Base-by-base conservation (phyloP, 139 green algal species). In the Chlamydomonas asymmetrica region DNA sequence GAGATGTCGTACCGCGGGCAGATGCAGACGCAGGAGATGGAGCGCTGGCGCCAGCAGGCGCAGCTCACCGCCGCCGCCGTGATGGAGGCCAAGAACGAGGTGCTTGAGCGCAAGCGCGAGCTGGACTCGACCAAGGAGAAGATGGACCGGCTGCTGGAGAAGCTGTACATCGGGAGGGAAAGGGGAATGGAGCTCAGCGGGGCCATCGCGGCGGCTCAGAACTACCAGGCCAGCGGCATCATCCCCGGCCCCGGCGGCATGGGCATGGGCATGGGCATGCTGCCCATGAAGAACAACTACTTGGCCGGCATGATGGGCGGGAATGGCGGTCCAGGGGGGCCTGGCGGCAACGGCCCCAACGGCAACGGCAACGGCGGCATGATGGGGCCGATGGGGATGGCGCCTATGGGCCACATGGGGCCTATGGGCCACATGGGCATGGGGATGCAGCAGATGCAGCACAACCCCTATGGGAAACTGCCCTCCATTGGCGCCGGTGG, bases 121-220 rank as follows among this genome's bases (percentile, higher is more conserved):
- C 66, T 94, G 41, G 88, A 92, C 56, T 38, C 41, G n/a, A 93
- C 90, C 57, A 92, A 91, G 67, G 84, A 91, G 57, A 91, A 89
- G 62, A 92, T 94, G 88, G 88, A 94, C 79, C 71, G 65, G 3
- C 71, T 94, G 57, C 66, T 94, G 69, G 90, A 94, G 23, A 92
- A 90, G 70, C 81, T 94, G 38, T 87, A 90, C 68, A 72, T 75
- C 0, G 80, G 82, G 2, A 70, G 88, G 10, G 88, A 92, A 65
- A 77, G 76, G 0, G 87, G 87, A 39, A 78, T 92, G 13, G 87
- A 90, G 69, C 80, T 92, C 72, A 76, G 63, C 8, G 84, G 85
- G 0, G 84, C 85, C 8, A 91, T 94, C 5, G 83, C 70, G 0
- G 80, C 82, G 0, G 74, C 74, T 20, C 68, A 81, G 59, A 66